A percentile compares a stretch with the other conserved stretches of the same genome.
These are phyloP conservation scores for Physcomitrellopsis africana DNA, from an alignment of 225 moss, liverwort and hornwort species.

Conservation along the genomic window DNA sequence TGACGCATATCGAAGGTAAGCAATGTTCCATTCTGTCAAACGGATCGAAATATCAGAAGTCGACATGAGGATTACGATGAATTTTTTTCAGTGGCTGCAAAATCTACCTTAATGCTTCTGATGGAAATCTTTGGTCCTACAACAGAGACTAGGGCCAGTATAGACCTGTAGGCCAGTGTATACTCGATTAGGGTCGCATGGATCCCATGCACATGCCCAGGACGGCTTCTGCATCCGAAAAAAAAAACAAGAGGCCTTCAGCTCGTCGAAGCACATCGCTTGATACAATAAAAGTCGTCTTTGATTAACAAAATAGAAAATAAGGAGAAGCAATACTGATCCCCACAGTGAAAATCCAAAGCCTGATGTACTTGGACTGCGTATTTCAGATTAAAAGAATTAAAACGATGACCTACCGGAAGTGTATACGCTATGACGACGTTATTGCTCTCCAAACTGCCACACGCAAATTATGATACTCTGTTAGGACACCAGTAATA, in stretches of 20 bases:
- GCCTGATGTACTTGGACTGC: conserved; percentile 5
- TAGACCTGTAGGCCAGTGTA: conserved; percentile 81
- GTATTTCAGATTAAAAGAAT: background rate
- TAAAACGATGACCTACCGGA: conserved; percentile 46
- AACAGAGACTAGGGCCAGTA: conserved; percentile 13
- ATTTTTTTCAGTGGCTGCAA: background rate
- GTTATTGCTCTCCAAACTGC: conserved; percentile 78
- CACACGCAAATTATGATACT: conserved; percentile 31
- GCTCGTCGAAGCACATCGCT: conserved; percentile 6
- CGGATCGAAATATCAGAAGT: conserved; percentile 18
- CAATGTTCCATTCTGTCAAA: conserved; percentile 76
- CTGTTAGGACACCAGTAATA: conserved; percentile 18
- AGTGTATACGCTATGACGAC: conserved; percentile 65
- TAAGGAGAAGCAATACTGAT: conserved; percentile 2
- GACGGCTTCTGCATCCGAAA: conserved; percentile 68
- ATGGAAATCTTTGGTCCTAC: conserved; percentile 16
- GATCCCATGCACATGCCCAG: conserved; percentile 95
- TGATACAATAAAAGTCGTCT: background rate
- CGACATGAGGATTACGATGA: background rate
- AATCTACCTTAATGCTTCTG: conserved; percentile 6
- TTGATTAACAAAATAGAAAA: conserved; percentile 11
- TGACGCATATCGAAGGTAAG: conserved; percentile 74
- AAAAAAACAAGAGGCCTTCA: conserved; percentile 15
- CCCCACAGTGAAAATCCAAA: conserved; percentile 16
- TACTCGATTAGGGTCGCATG: conserved; percentile 60